These are phyloP conservation scores for Phytophthora ohioensis DNA, from an alignment of 352 stramenopile species.

Conservation along the genomic window DNA sequence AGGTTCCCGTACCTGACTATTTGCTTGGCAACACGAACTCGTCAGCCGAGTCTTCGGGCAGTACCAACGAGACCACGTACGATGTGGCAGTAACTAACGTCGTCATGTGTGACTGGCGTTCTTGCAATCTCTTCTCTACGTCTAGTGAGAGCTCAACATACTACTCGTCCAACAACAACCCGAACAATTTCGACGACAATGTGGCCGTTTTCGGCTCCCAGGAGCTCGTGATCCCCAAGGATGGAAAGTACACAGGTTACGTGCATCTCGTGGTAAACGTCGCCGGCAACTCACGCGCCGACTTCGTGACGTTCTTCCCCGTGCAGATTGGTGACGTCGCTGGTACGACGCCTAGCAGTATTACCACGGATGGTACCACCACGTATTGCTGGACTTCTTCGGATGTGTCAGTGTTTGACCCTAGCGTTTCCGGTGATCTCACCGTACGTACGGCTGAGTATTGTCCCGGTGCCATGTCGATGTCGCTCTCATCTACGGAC, in stretches of 20 bases:
- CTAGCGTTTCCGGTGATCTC: constrained; percentile 56
- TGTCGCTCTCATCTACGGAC: constrained; percentile 60
- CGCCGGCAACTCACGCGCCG: constrained; percentile 65
- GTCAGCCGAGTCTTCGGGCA: constrained; percentile 30
- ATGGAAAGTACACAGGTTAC: constrained; percentile 84
- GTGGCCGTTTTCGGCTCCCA: constrained; percentile 68
- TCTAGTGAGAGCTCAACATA: constrained; percentile 54
- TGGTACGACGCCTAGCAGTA: constrained; percentile 53
- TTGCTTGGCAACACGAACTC: constrained; percentile 39
- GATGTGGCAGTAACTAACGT: constrained; percentile 77
- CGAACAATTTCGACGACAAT: constrained; percentile 65
- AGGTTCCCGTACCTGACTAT: constrained; percentile 56
- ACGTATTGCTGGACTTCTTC: constrained; percentile 80
- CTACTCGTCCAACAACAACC: constrained; percentile 76
- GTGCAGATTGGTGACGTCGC: constrained; percentile 75
- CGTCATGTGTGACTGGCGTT: constrained; percentile 82
- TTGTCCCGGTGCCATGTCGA: constrained; percentile 72
- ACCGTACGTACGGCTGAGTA: constrained; percentile 72
- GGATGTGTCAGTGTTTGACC: constrained; percentile 70
- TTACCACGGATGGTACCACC: constrained; percentile 68
- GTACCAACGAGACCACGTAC: constrained; percentile 49
- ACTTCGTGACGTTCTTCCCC: constrained; percentile 86
- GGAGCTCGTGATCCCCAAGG: constrained; percentile 76
- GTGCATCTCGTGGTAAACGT: constrained; percentile 77
- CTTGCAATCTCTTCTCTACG: constrained; percentile 73